These are phyloP conservation scores for Salvia splendens DNA, from an alignment of 257 asterid species.

Conservation along the genomic window DNA sequence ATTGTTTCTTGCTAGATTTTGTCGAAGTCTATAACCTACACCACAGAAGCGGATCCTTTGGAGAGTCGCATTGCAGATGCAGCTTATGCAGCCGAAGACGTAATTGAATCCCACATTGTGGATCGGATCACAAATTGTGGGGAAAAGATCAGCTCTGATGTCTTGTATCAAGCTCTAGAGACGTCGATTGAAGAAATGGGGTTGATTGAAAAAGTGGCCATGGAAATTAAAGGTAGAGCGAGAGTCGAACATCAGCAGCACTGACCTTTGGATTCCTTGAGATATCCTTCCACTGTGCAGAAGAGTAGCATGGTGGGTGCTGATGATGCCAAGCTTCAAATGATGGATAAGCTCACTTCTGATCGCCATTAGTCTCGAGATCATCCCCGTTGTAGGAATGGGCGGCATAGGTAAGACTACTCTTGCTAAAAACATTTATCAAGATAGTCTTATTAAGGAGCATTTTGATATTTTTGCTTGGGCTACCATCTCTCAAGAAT, in stretches of 20 bases:
- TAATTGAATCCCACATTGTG: conserved; percentile 25
- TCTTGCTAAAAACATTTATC: conserved; percentile 30
- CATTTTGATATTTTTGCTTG: conserved; percentile 24
- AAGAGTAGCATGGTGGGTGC: background rate
- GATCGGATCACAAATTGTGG: background rate
- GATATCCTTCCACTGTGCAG: background rate
- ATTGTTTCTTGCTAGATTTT: conserved; percentile 9
- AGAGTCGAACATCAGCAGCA: conserved; percentile 1
- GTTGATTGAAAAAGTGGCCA: conserved; percentile 9
- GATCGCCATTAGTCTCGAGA: background rate
- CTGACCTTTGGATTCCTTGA: background rate
- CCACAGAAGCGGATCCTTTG: conserved; percentile 4
- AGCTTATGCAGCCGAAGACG: conserved; percentile 26
- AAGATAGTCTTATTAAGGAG: background rate
- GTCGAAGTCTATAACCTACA: background rate
- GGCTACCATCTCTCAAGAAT: conserved; percentile 30
- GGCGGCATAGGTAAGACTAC: conserved; percentile 39
- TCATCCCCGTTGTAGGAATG: conserved; percentile 31
- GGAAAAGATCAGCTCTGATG: background rate
- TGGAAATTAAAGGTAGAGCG: background rate
- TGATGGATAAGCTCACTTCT: conserved; percentile 16
- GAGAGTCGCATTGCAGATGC: background rate
- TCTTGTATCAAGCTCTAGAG: background rate
- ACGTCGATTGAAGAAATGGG: conserved; percentile 4
- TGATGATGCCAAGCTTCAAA: background rate